Base-by-base conservation (phyloP, 331 rosid genomes). In the Pyracantha coccinea region DNA sequence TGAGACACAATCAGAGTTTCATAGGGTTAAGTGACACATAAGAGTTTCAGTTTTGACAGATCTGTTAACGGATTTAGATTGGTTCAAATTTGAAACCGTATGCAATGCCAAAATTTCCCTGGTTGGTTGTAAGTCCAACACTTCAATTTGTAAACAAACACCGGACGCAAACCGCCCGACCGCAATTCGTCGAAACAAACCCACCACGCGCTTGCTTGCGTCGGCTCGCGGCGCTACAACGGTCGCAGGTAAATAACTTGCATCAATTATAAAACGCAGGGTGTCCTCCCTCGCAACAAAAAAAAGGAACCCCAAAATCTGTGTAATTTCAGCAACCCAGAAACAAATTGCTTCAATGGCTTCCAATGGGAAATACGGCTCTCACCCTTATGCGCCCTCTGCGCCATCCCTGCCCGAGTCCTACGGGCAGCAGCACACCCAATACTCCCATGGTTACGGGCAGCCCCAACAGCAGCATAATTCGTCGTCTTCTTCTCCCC, bases 351-450 rank as follows among this genome's bases (percentile, higher is more conserved):
- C 47, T 10, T 27, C 74, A 2, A 92, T 92, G 98, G 82, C 93
- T 67, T 86, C 86, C 17, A 83, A 78, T 60, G 81, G 70, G 21
- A 70, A 83, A 69, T 60, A 80, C 24, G 83, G 79, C 3, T 77
- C 89, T 68, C 63, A 82, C 6, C 74, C 95, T 17, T 75, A 87
- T 64, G 79, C 88, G 64, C 88, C 98, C 4, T 88, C 97, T 1
- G 77, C 82, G 2, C 92, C 89, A 19, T 32, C 83, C 10, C 41
- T 79, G 14, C 90, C 97, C 13, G 86, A 83, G 20, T 64, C 78
- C 68, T 50, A 66, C 65, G 75, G 23, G 12, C 82, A 73, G 1
- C 69, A 31, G 8, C n/a, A 62, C 14, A 13, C 35, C 17, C 63
- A 19, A 11, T 41, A 20, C 59, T 1, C 28, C 62, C 25, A 65